phyloP scores from a whole-genome alignment of 257 asterid species.

The Rubia yunnanensis region DNA sequence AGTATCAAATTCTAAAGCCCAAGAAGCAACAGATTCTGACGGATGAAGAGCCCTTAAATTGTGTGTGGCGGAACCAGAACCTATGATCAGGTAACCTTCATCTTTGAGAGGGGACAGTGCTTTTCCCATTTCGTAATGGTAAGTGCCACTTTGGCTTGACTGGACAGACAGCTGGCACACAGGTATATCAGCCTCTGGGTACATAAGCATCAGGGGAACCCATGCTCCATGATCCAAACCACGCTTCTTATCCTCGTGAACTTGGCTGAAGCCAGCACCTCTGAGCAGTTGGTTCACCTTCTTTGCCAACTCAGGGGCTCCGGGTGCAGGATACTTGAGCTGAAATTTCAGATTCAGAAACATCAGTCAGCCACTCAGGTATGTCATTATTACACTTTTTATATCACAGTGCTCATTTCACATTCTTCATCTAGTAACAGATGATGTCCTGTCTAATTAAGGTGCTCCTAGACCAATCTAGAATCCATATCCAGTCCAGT shows the following conservation, averaged over 20 bases:
- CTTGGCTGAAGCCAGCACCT: conserved; percentile 44
- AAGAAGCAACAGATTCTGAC: background rate
- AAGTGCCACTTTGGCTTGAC: conserved; percentile 46
- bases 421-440: background rate
- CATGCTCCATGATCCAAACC: conserved; percentile 90
- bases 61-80: conserved; percentile 79
- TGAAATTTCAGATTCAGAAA: background rate
- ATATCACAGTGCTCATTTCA: background rate
- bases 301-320: conserved; percentile 61
- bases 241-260: conserved; percentile 46
- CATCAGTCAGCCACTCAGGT: background rate
- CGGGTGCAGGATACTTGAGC: background rate
- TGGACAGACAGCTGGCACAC: conserved; percentile 82
- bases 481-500: too few species aligned
- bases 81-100: conserved; percentile 65
- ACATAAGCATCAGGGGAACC: conserved; percentile 89
- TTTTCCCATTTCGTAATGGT: conserved; percentile 64
- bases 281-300: conserved; percentile 51
- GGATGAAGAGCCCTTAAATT: conserved; percentile 39
- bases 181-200: conserved; percentile 72
- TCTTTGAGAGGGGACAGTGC: conserved; percentile 62
- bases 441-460: background rate
- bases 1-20: conserved; percentile 36
- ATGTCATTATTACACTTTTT: background rate
- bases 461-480: background rate